These are phyloP conservation scores for Flaveria linearis DNA, from an alignment of 129 eudicot genomes.

Conservation along the genomic window DNA sequence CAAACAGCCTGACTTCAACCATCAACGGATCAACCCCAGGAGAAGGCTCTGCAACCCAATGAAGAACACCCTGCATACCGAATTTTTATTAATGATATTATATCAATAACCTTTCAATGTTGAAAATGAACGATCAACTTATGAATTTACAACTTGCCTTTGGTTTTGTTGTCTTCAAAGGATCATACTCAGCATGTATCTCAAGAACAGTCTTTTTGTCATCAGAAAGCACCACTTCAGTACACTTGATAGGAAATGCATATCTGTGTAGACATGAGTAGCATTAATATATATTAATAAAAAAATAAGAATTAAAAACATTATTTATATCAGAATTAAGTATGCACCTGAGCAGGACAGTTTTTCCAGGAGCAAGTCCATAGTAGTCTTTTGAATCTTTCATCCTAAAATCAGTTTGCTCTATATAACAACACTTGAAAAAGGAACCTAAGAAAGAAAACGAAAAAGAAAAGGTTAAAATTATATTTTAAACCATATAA, in stretches of 20 bases:
- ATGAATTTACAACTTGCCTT: conserved; percentile 54
- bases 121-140: not conserved
- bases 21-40: conserved; percentile 78
- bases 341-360: conserved; percentile 77
- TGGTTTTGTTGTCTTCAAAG: conserved; percentile 77
- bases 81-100: not conserved
- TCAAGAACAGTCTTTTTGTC: conserved; percentile 78
- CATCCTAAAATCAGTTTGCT: conserved; percentile 75
- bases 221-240: conserved; percentile 78
- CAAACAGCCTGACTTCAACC: conserved; percentile 93
- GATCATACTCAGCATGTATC: conserved; percentile 86
- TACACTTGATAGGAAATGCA: conserved; percentile 93
- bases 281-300: not conserved
- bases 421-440: conserved; percentile 84
- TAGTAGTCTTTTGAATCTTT: conserved; percentile 95
- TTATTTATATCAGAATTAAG: not conserved
- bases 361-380: conserved; percentile 96
- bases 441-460: conserved; percentile 62
- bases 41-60: conserved; percentile 89
- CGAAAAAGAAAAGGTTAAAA: not conserved
- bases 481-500: not conserved
- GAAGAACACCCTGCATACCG: conserved; percentile 83
- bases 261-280: conserved; percentile 46
- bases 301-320: not conserved
- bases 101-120: no score